A percentile compares a stretch with the other conserved stretches of the same genome.
phyloP scores from a whole-genome alignment of 2,329 filamentous ascomycete species.

The Ilyonectria destructans region DNA sequence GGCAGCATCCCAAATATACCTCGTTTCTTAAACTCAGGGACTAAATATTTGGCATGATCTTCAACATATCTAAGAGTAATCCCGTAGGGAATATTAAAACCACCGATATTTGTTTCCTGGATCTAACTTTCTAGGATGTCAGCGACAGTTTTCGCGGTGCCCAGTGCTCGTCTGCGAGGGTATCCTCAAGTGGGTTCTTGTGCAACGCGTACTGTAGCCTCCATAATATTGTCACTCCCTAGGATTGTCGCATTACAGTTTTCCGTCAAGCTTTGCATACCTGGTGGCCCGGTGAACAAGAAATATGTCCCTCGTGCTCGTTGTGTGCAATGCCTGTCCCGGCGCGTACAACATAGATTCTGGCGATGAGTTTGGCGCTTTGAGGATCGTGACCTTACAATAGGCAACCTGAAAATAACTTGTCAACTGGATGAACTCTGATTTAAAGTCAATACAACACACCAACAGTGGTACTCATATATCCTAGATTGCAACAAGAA shows the following conservation, averaged over 20 bases:
- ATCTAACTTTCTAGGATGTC: constrained; percentile 39
- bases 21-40: constrained; percentile 29
- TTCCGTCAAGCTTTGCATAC: constrained; percentile 52
- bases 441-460: too few relatives aligned
- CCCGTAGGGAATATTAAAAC: constrained; percentile 39
- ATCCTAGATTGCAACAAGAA: too few relatives aligned
- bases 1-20: constrained; percentile 27
- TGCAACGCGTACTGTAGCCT: constrained; percentile 71
- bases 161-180: constrained; percentile 29
- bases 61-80: constrained; percentile 33
- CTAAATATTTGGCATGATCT: constrained; percentile 32
- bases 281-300: constrained; percentile 59
- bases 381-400: constrained; percentile 55
- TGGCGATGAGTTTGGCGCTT: constrained; percentile 61
- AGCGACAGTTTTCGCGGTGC: constrained; percentile 36
- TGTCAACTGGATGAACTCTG: too few relatives aligned
- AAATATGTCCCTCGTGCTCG: constrained; percentile 59
- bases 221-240: constrained; percentile 54
- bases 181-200: constrained; percentile 69
- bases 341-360: constrained; percentile 60
- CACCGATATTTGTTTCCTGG: constrained; percentile 32
- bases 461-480: too few relatives aligned
- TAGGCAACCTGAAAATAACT: too few relatives aligned
- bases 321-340: constrained; percentile 62
- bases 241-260: constrained; percentile 35